Percentiles rank a stretch among this genome's conserved stretches.
phyloP scores from a whole-genome alignment of 805 yeast species.

The Brettanomyces naardenensis region DNA sequence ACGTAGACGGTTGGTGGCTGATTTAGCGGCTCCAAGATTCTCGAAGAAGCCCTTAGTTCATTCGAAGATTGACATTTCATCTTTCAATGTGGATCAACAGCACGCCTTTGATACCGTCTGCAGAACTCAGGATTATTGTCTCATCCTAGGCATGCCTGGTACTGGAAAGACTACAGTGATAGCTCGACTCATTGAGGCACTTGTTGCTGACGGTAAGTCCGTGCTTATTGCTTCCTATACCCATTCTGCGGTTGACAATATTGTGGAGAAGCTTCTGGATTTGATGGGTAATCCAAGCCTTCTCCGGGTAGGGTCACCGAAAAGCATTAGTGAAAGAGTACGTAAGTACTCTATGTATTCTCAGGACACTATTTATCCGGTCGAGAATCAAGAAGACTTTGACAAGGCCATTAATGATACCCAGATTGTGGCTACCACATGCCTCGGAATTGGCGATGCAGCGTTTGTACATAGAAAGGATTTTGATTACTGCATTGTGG shows the following conservation, averaged over 20 bases:
- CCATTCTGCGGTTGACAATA: constrained; percentile 94
- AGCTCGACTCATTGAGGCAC: constrained; percentile 56
- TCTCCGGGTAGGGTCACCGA: constrained; percentile 57
- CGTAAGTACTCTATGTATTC: constrained; percentile 41
- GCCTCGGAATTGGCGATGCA: constrained; percentile 66
- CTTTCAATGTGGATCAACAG: constrained; percentile 65
- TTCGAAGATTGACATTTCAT: constrained; percentile 6
- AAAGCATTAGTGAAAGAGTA: constrained; percentile 56
- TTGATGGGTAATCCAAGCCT: constrained; percentile 29
- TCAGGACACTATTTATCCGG: constrained; percentile 20
- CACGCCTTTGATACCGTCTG: constrained; percentile 61
- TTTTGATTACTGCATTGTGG: constrained; percentile 91
- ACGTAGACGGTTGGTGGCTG: constrained; percentile 45
- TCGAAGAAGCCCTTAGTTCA: constrained; percentile 9
- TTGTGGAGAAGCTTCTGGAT: constrained; percentile 56
- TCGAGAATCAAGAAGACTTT: constrained; percentile 37
- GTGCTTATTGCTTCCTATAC: constrained; percentile 82
- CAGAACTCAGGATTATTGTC: constrained; percentile 62
- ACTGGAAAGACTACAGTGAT: constrained; percentile 94
- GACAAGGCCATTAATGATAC: constrained; percentile 42
- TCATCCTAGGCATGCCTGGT: constrained; percentile 96
- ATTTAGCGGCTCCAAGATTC: constrained; percentile 40
- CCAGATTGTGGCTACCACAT: constrained; percentile 81
- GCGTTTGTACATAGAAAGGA: constrained; percentile 42
- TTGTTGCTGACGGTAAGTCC: constrained; percentile 54